Conservation (phyloP, 805 yeast species). For the Saturnispora bothae region DNA sequence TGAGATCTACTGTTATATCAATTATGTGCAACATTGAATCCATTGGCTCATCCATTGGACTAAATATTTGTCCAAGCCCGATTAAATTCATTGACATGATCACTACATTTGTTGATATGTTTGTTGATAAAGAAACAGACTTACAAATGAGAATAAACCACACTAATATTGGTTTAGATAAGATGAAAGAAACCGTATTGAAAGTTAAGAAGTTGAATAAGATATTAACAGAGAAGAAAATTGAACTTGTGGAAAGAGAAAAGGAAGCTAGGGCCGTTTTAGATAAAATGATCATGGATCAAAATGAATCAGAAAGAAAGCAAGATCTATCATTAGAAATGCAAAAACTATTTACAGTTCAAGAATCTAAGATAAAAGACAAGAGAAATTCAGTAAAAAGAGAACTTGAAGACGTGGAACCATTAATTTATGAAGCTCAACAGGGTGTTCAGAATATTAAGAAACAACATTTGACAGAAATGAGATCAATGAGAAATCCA, state of each 20-base stretch:
- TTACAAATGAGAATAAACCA: slow-evolving; percentile 64
- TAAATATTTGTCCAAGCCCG: slow-evolving; percentile 31
- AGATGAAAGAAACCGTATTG: slow-evolving; percentile 64
- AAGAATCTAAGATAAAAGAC: slow-evolving; percentile 47
- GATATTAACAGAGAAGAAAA: slow-evolving; percentile 43
- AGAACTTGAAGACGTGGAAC: slow-evolving; percentile 72
- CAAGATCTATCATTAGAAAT: slow-evolving; percentile 77
- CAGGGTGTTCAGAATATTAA: slow-evolving; percentile 86
- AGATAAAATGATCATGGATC: slow-evolving; percentile 68
- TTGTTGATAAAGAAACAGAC: slow-evolving; percentile 32
- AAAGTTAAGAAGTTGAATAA: slow-evolving; percentile 53
- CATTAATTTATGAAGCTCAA: slow-evolving; percentile 76
- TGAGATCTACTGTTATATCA: slow-evolving; percentile 34
- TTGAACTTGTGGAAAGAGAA: slow-evolving; percentile 43
- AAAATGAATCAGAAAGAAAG: slow-evolving; percentile 85
- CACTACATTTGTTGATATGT: slow-evolving; percentile 33
- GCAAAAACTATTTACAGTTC: slow-evolving; percentile 55
- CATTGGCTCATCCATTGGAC: not conserved
- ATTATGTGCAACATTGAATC: slow-evolving; percentile 38
- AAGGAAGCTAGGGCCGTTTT: slow-evolving; percentile 61
- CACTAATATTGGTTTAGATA: slow-evolving; percentile 61
- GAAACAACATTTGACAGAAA: slow-evolving; percentile 83
- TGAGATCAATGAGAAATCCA: slow-evolving; percentile 82
- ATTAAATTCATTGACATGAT: slow-evolving; percentile 45
- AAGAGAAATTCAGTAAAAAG: slow-evolving; percentile 45